Conservation (phyloP, 1,139 yeast species). For the Casaregolazyma lundiana region DNA sequence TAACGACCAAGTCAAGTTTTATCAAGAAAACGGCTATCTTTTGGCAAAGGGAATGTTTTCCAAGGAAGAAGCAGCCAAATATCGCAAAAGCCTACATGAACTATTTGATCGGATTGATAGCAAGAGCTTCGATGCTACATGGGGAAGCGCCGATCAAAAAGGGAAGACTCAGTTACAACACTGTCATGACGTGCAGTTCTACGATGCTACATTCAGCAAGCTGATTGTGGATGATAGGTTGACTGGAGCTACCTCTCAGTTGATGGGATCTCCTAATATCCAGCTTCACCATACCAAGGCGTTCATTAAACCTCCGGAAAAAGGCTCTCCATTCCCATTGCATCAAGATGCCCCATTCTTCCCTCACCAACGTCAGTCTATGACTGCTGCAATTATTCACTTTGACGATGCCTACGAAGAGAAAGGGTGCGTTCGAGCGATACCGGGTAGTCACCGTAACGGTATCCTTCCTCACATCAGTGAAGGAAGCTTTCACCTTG, state of each 20-base stretch:
- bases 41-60: slow-evolving; percentile 13
- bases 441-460: slow-evolving; percentile 17
- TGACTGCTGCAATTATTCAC: slow-evolving; percentile 17
- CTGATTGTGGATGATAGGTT: slow-evolving; percentile 17
- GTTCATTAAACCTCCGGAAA: slow-evolving; percentile 16
- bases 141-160: no score
- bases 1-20: slow-evolving; percentile 15
- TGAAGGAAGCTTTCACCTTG: no score
- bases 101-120: no score
- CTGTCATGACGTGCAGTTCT: no score
- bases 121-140: no score
- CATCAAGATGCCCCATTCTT: slow-evolving; percentile 21
- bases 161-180: no score
- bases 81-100: slow-evolving; percentile 19
- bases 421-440: slow-evolving; percentile 18
- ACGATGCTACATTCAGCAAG: no score
- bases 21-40: slow-evolving; percentile 15
- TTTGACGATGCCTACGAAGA: slow-evolving; percentile 18
- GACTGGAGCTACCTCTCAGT: slow-evolving; percentile 16
- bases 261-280: slow-evolving; percentile 14
- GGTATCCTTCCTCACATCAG: no score
- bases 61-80: slow-evolving; percentile 16
- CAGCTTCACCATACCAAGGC: slow-evolving; percentile 16
- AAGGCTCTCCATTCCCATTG: slow-evolving; percentile 17
- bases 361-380: slow-evolving; percentile 17